Base-by-base conservation (phyloP, 2,329 filamentous ascomycete genomes). In the Colletotrichum navitas region DNA sequence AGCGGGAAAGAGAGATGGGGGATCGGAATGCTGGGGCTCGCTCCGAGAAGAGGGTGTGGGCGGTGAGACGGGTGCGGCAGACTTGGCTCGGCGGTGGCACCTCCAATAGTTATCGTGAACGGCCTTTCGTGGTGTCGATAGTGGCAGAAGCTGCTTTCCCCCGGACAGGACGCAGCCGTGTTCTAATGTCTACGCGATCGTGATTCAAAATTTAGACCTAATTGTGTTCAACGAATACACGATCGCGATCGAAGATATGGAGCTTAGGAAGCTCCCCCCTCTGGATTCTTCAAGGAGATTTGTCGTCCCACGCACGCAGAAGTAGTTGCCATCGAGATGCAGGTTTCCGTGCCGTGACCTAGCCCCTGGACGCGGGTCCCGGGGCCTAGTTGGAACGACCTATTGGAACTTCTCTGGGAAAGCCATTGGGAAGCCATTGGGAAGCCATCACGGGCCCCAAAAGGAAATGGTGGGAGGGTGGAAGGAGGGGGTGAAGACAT, bases 241-340 rank as follows among this genome's bases (percentile, higher is more conserved):
- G 29, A 62, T 62, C 29, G 10, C 18, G 59, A 49, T 26, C 10
- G 14, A 36, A 26, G 32, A 24, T 39, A 12, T 24, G 26, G n/a
- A 47, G 63, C 39, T 41, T 36, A 14, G 29, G 47, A 56, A 21
- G 34, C 18, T 45, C 41, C 41, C 18, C 18, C 51, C 68, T 56
- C 2, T 70, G 68, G 56, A 70, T 62, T 61, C 63, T 52, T 56
- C 0, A 45, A 34, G 0, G 45, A 43, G 24, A 4, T 43, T 45
- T 32, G 11, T 36, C 45, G 36, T 32, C 45, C 12, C 32, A 7
- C 26, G n/a, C 24, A 7, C 12, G 21, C 26, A 5, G 18, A 6
- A 21, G n/a, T 26, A 24, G n/a, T 29, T 11, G 67, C 5, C 49
- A 71, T 71, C 68, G 68, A 71, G 68, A 71, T 67, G 67, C 34